Conservation (phyloP, 2,329 filamentous ascomycete genomes). For the Sphaerulina vaccinii region DNA sequence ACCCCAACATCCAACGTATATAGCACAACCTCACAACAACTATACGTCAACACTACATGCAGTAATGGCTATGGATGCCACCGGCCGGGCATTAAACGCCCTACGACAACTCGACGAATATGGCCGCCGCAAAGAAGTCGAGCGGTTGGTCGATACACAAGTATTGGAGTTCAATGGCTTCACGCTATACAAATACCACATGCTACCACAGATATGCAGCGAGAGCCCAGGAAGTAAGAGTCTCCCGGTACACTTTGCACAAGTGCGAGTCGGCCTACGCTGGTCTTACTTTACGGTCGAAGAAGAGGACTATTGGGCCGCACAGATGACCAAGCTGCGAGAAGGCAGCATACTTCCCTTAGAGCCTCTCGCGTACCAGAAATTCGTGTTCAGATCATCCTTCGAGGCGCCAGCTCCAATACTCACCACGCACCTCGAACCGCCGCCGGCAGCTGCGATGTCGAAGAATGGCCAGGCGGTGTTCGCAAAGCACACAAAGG, state of each 20-base stretch:
- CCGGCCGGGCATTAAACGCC: neutral
- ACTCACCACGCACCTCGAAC: neutral
- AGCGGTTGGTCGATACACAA: neutral
- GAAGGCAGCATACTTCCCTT: conserved; percentile 3
- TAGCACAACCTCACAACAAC: too few relatives aligned
- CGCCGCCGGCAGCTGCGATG: neutral
- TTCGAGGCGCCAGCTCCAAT: neutral
- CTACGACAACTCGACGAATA: neutral
- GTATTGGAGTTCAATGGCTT: conserved; percentile 2
- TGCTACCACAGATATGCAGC: neutral
- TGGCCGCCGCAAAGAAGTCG: neutral
- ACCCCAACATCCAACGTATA: neutral
- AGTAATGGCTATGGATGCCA: neutral
- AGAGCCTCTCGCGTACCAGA: conserved; percentile 1
- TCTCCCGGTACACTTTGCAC: conserved; percentile 8
- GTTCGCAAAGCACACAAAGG: neutral
- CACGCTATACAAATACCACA: conserved; percentile 10
- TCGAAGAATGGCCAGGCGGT: neutral
- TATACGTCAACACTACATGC: too few relatives aligned
- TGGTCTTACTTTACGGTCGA: conserved; percentile 6
- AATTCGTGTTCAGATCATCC: neutral
- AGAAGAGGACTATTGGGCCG: conserved; percentile 5
- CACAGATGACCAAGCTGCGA: neutral
- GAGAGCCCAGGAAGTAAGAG: neutral
- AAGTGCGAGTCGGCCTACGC: conserved; percentile 4